Base-by-base conservation (phyloP, 2,329 filamentous ascomycete genomes). In the Sclerotinia nivalis region DNA sequence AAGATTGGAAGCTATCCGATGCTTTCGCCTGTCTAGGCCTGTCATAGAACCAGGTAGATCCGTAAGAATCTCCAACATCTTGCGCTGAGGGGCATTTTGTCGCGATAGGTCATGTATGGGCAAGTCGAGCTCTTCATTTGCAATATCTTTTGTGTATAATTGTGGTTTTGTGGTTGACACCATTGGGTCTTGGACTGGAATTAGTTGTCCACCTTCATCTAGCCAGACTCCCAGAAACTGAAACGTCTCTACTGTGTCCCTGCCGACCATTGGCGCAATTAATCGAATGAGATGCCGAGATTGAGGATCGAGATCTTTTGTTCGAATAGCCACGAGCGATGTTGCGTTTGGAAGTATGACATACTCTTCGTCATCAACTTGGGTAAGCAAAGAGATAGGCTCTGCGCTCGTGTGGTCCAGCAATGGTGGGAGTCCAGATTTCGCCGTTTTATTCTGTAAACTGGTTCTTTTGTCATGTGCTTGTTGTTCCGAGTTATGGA, bases 31-130 rank as follows among this genome's bases (percentile, higher is more conserved):
- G 25, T 70, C 55, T 45, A 68, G 64, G 18, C 71, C 70, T 49
- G 73, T 68, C 56, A 73, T 69, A 8, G 73, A 77, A 31, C 76
- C 77, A 10, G 74, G 74, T 25, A 74, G 60, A 60, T 80, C 78
- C 13, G 78, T 79, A 50, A 80, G 71, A 37, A 79, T 72, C 68
- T 79, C 78, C 10, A 79, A 70, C 68, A 77, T 72, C 67, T 75
- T 79, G 10, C 62, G 65, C 31, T 43, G 69, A 22, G 31, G 15
- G 3, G 18, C 4, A 12, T 25, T n/a, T 40, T 49, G 28, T 54
- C 3, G 34, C 1, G 31, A 7, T 28, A n/a, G 37, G 6, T 9
- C 37, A 54, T 25, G 28, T 12, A 22, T n/a, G 22, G 6, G 13
- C 5, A 20, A 5, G 31, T 22, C 34, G 4, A 66, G 22, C 25